These are phyloP conservation scores for Ogataea chonburiensis DNA, from an alignment of 805 yeast species.

Conservation along the genomic window DNA sequence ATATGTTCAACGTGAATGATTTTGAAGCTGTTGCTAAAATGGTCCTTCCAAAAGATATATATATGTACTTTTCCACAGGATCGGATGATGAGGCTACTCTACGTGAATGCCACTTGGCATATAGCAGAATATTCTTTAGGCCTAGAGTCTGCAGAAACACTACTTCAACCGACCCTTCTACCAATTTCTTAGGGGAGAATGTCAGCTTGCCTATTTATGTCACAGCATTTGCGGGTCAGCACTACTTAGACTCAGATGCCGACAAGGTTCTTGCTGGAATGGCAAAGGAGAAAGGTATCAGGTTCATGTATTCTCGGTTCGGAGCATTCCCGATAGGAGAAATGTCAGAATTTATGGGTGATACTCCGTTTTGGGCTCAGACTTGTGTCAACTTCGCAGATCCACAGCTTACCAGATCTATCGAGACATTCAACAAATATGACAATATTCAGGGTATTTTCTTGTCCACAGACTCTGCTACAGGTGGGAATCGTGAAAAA, in stretches of 20 bases:
- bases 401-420: neutral
- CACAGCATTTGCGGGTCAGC: slow-evolving; percentile 59
- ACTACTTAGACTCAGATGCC: slow-evolving; percentile 74
- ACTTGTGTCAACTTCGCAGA: slow-evolving; percentile 4
- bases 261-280: slow-evolving; percentile 67
- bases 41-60: slow-evolving; percentile 42
- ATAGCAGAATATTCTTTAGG: slow-evolving; percentile 40
- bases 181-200: slow-evolving; percentile 38
- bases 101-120: slow-evolving; percentile 44
- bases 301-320: slow-evolving; percentile 6
- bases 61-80: slow-evolving; percentile 48
- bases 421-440: slow-evolving; percentile 2
- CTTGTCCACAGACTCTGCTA: slow-evolving; percentile 84
- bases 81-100: slow-evolving; percentile 46
- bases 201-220: slow-evolving; percentile 42
- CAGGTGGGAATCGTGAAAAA: slow-evolving; percentile 79
- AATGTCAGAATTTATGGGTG: slow-evolving; percentile 5
- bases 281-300: slow-evolving; percentile 37
- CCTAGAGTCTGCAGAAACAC: slow-evolving; percentile 42
- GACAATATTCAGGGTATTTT: slow-evolving; percentile 67
- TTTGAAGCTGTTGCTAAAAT: slow-evolving; percentile 47
- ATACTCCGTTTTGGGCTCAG: slow-evolving; percentile 7
- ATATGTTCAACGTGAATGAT: slow-evolving; percentile 43
- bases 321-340: slow-evolving; percentile 2
- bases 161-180: slow-evolving; percentile 37